These are phyloP conservation scores for Ceratocystis cacaofunesta DNA, from an alignment of 2,329 filamentous ascomycete genomes.

Conservation along the genomic window DNA sequence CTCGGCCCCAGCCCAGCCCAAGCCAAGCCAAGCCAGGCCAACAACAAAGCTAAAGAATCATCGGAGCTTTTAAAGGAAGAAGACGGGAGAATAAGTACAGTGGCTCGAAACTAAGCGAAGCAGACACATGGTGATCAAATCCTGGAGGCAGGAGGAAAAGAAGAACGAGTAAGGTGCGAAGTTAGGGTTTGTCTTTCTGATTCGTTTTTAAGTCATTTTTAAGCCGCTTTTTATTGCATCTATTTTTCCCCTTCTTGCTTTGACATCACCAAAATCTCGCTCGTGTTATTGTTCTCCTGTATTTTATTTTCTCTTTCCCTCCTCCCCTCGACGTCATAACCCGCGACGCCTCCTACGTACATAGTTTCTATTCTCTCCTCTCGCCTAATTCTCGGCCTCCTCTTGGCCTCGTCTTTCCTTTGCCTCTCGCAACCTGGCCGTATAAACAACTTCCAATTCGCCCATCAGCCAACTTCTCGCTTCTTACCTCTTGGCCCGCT, in stretches of 20 bases:
- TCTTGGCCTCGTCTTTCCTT: not conserved
- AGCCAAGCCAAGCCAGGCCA: too few relatives aligned
- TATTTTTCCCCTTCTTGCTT: not conserved
- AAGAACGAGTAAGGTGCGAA: not conserved
- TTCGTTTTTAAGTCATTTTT: not conserved
- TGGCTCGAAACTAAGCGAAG: not conserved
- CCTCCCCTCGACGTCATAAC: constrained; percentile 1
- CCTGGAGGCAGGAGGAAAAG: not conserved
- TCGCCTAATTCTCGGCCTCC: not conserved
- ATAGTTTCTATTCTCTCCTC: not conserved
- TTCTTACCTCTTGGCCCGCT: not conserved
- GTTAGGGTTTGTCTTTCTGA: not conserved
- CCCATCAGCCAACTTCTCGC: not conserved
- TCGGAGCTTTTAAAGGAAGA: too few relatives aligned
- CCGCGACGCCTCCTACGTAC: not conserved
- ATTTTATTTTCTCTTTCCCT: not conserved
- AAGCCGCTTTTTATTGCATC: not conserved
- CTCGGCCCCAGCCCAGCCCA: too few relatives aligned
- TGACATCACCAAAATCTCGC: too few relatives aligned
- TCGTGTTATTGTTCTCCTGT: not conserved
- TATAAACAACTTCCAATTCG: not conserved
- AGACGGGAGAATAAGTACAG: too few relatives aligned
- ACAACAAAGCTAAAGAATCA: too few relatives aligned
- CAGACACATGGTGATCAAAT: not conserved
- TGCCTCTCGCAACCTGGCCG: too few relatives aligned